A percentile compares a stretch with the other conserved stretches of the same genome.
Evolutionary conservation across 768 basidiomycete species (phyloP).

Genomic region (Boletus sensibilis): DNA sequence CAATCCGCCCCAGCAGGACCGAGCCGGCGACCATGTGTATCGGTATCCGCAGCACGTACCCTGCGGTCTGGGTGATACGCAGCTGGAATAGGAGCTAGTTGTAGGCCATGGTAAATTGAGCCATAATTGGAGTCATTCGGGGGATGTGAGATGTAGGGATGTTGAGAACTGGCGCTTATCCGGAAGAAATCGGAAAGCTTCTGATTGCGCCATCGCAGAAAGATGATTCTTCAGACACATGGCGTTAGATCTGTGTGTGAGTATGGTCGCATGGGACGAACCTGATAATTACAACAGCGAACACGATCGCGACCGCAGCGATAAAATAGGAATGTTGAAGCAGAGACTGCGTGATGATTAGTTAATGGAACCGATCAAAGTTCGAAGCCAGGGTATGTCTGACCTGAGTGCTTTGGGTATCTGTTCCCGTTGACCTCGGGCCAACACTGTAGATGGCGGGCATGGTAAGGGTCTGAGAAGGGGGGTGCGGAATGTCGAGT

Average conservation of each 20-base stretch:
- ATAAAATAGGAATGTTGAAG: conserved; percentile 28
- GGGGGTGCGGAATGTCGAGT: conserved; percentile 1
- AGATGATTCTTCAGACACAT: conserved; percentile 12
- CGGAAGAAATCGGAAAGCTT: conserved; percentile 23
- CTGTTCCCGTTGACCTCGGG: neutral
- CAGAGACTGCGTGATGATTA: conserved; percentile 12
- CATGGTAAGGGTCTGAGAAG: conserved; percentile 2
- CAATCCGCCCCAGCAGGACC: conserved; percentile 32
- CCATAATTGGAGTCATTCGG: neutral
- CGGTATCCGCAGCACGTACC: conserved; percentile 38
- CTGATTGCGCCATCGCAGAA: conserved; percentile 26
- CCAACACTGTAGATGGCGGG: neutral
- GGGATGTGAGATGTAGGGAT: conserved; percentile 4
- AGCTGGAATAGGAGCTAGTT: conserved; percentile 21
- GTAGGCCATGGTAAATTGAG: conserved; percentile 16
- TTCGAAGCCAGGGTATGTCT: neutral
- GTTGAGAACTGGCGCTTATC: neutral
- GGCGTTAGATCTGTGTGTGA: conserved; percentile 1
- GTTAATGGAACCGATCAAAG: neutral
- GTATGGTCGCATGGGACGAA: neutral
- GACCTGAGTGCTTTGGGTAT: conserved; percentile 10
- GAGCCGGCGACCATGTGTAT: conserved; percentile 40
- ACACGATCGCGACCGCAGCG: conserved; percentile 6
- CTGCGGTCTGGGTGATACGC: conserved; percentile 22
- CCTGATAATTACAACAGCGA: conserved; percentile 24